Evolutionary conservation across 2,329 filamentous ascomycete genomes (phyloP), one percentile per base, ranked within the genome.

Genomic region (Aspergillus niger): DNA sequence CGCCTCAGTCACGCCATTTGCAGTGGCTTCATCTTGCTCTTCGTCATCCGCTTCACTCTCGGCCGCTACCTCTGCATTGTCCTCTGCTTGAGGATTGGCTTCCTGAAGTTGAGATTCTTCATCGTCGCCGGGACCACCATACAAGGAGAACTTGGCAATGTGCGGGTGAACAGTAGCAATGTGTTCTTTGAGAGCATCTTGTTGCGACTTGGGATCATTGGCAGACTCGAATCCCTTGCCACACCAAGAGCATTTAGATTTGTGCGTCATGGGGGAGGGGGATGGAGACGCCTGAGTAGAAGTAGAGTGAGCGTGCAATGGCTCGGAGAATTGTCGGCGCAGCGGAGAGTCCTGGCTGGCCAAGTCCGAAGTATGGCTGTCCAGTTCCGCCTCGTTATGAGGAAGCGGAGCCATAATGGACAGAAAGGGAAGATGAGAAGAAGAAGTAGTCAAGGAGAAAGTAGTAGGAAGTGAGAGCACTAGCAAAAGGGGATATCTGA

Each of bases 251-350:
- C 76, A 79, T 63, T 74, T 76, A 5, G 71, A 51, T 41, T 63
- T 64, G 15, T 63, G 63, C 13, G 64, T 60, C 20, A 69, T 55
- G n/a, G 69, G 70, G 24, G 73, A 66, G 6, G 73, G 72, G 5
- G 75, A 76, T 15, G 71, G 70, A 13, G 75, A 74, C 17, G 69
- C 69, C 56, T 74, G 70, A 39, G 73, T 72, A 38, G 76, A 76
- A 22, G 68, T 73, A 62, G 73, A 74, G 17, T 65, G 70, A 41
- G 70, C 65, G 50, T 71, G 70, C 52, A 73, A 64, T 53, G 73
- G 74, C 55, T 78, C 76, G 63, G 76, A 77, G 61, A 76, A 76
- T 66, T 76, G 74, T 66, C 75, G 74, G 66, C 69, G 72, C 57
- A 74, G 62, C 15, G 72, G 69, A 51, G 74, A 77, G 61, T 73